Conservation (phyloP, 1,284 basidiomycete genomes). For the Acaromyces ingoldii region DNA sequence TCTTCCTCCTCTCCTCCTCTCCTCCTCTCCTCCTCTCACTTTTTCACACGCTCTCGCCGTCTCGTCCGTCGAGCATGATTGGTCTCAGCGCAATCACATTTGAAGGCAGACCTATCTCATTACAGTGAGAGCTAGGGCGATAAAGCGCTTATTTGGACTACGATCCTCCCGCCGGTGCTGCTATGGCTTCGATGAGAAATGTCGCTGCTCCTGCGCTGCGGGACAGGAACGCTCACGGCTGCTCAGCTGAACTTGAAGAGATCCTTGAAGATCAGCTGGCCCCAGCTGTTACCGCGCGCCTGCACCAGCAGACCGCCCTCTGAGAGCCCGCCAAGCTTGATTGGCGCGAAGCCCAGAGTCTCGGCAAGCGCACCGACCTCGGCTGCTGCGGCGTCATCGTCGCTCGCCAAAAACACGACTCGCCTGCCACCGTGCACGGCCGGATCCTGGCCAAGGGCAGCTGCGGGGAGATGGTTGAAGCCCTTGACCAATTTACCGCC, state of each 20-base stretch:
- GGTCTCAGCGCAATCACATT: too few relatives aligned
- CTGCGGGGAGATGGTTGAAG: neutral
- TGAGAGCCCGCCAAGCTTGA: neutral
- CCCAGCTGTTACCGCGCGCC: neutral
- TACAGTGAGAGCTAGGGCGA: too few relatives aligned
- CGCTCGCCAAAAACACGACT: neutral
- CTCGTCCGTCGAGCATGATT: too few relatives aligned
- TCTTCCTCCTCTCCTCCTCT: too few relatives aligned
- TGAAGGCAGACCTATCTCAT: too few relatives aligned
- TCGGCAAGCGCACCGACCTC: neutral
- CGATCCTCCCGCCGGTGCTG: too few relatives aligned
- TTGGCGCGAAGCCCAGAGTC: neutral
- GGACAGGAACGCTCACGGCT: too few relatives aligned
- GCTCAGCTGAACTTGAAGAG: neutral
- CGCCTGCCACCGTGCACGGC: neutral
- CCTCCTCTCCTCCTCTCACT: too few relatives aligned
- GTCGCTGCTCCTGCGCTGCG: too few relatives aligned
- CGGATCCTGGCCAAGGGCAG: neutral
- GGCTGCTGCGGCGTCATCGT: neutral
- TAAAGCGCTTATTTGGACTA: too few relatives aligned
- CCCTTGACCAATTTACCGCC: neutral
- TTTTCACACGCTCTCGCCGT: too few relatives aligned
- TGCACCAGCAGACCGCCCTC: conserved; percentile 1
- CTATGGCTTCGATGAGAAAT: too few relatives aligned
- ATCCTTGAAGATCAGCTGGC: neutral